Evolutionary conservation across 768 basidiomycete species (phyloP).

Genomic region (Lactifluus pinguis): DNA sequence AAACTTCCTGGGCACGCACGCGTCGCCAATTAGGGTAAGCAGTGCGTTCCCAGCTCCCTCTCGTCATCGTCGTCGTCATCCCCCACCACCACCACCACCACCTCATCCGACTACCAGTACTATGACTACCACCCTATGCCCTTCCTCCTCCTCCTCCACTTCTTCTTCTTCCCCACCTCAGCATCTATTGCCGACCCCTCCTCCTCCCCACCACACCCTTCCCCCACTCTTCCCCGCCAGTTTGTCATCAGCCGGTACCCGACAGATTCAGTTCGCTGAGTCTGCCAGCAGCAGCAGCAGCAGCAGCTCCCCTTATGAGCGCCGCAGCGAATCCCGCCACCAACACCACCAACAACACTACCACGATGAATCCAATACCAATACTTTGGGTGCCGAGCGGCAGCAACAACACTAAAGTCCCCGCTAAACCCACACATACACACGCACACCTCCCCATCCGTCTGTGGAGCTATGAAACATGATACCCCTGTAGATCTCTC

Average conservation of each 20-base stretch:
- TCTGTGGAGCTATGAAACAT: too few relatives aligned
- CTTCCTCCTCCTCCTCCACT: too few relatives aligned
- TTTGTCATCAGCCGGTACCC: not conserved
- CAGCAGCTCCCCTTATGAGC: not conserved
- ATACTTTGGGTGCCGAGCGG: not conserved
- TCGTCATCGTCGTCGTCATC: too few relatives aligned
- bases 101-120: too few relatives aligned
- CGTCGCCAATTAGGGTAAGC: constrained; percentile 35
- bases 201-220: not conserved
- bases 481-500: not conserved
- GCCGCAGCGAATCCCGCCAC: not conserved
- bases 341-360: not conserved
- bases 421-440: not conserved
- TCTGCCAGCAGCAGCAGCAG: not conserved
- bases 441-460: not conserved
- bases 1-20: constrained; percentile 67
- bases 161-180: too few relatives aligned
- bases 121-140: not conserved
- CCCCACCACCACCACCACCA: not conserved
- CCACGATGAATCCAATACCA: not conserved
- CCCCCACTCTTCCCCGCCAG: not conserved
- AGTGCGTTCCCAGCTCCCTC: constrained; percentile 24
- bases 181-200: not conserved
- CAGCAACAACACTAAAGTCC: not conserved
- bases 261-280: constrained; percentile 2